Evolutionary conservation across 805 yeast species (phyloP).

Genomic region (Metschnikowia aberdeeniae): DNA sequence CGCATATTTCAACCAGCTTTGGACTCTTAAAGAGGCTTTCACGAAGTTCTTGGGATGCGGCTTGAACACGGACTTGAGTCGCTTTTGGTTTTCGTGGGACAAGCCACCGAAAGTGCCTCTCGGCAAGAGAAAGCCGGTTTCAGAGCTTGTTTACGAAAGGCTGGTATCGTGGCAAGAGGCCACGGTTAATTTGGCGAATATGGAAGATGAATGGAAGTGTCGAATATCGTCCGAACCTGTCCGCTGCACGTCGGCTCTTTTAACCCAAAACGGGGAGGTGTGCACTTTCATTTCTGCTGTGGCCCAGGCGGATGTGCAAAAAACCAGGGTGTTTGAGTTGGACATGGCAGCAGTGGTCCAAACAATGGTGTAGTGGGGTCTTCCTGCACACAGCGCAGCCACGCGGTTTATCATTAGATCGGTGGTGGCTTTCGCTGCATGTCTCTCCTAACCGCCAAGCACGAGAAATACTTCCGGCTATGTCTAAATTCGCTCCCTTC

Average conservation of each 20-base stretch:
- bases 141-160: neutral
- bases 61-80: conserved; percentile 15
- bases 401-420: too few relatives aligned
- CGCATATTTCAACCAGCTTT: conserved; percentile 49
- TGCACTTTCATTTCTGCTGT: conserved; percentile 1
- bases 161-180: neutral
- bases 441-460: conserved; percentile 24
- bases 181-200: neutral
- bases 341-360: conserved; percentile 5
- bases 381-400: neutral
- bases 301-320: conserved; percentile 6
- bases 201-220: neutral
- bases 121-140: neutral
- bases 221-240: neutral
- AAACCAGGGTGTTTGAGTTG: neutral
- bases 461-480: conserved; percentile 45
- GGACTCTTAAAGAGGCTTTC: conserved; percentile 81
- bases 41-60: conserved; percentile 68
- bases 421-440: conserved; percentile 1
- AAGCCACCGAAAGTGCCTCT: neutral
- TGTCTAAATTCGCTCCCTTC: conserved; percentile 54
- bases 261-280: neutral
- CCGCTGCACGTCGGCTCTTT: neutral
- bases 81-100: conserved; percentile 8
- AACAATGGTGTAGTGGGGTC: conserved; percentile 1